Percentiles rank a stretch among this genome's conserved stretches.
phyloP scores from a whole-genome alignment of 2,329 filamentous ascomycete genomes.

The Tolypocladium ophioglossoides region DNA sequence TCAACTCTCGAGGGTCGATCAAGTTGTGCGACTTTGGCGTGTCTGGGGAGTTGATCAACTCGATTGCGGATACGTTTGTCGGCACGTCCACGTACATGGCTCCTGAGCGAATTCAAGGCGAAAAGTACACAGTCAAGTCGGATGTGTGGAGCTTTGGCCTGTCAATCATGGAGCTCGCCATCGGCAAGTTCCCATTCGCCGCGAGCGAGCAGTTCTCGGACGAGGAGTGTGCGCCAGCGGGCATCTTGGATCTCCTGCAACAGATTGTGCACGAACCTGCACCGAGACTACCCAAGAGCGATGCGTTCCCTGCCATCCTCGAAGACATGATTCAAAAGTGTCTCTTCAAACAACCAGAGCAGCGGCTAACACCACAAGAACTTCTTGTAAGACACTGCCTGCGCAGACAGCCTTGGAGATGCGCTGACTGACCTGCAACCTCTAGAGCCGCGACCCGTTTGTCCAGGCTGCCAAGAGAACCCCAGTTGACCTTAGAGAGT shows the following conservation, averaged over 20 bases:
- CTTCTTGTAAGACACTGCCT: slow-evolving; percentile 54
- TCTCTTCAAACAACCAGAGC: slow-evolving; percentile 77
- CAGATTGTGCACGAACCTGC: slow-evolving; percentile 96
- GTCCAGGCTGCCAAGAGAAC: slow-evolving; percentile 94
- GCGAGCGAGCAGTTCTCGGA: slow-evolving; percentile 61
- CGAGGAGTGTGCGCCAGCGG: slow-evolving; percentile 73
- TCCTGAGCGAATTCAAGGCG: slow-evolving; percentile 92
- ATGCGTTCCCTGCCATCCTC: slow-evolving; percentile 88
- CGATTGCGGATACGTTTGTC: slow-evolving; percentile 95
- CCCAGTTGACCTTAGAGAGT: slow-evolving; percentile 84
- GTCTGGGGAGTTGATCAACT: slow-evolving; percentile 96
- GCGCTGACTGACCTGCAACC: slow-evolving; percentile 3
- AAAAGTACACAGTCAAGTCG: slow-evolving; percentile 94
- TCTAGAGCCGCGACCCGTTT: slow-evolving; percentile 81
- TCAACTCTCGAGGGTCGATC: slow-evolving; percentile 89
- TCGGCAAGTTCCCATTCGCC: slow-evolving; percentile 93
- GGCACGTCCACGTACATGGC: slow-evolving; percentile 99
- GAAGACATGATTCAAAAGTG: slow-evolving; percentile 98
- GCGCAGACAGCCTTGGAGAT: not conserved
- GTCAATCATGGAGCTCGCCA: slow-evolving; percentile 91
- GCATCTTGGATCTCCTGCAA: slow-evolving; percentile 90
- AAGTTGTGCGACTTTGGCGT: slow-evolving; percentile 98
- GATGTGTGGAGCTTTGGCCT: slow-evolving; percentile 98
- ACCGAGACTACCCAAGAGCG: slow-evolving; percentile 87
- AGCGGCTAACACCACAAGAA: slow-evolving; percentile 84